Percentiles rank a stretch among this genome's conserved stretches.
phyloP scores from a whole-genome alignment of 257 asterid species.

The Rhazya stricta region DNA sequence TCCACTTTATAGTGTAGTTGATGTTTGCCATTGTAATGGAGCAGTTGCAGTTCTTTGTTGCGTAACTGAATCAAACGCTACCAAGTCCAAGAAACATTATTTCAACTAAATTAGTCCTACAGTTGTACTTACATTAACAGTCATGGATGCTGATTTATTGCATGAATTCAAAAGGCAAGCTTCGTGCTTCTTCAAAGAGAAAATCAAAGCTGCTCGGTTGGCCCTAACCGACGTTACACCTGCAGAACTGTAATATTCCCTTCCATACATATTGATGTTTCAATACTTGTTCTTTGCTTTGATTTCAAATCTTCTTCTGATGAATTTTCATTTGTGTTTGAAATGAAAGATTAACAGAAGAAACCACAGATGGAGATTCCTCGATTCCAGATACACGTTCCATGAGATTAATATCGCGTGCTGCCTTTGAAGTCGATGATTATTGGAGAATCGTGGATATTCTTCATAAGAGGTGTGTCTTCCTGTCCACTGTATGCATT shows the following conservation, averaged over 20 bases:
- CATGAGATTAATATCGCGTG: conserved; percentile 70
- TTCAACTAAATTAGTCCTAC: neutral
- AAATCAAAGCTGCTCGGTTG: conserved; percentile 76
- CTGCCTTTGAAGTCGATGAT: conserved; percentile 89
- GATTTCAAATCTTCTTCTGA: neutral
- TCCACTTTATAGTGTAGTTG: conserved; percentile 34
- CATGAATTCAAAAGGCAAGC: conserved; percentile 79
- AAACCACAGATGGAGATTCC: conserved; percentile 59
- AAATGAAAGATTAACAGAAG: conserved; percentile 61
- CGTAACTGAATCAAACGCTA: conserved; percentile 19
- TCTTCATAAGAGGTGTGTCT: conserved; percentile 52
- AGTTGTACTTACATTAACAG: neutral
- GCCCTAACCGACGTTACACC: conserved; percentile 75
- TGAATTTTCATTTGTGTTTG: neutral
- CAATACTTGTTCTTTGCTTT: neutral
- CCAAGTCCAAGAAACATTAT: neutral
- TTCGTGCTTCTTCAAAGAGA: conserved; percentile 72
- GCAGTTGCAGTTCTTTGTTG: conserved; percentile 46
- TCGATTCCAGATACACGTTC: conserved; percentile 46
- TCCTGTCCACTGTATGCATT: neutral
- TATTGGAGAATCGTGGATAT: conserved; percentile 68
- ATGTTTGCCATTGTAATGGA: conserved; percentile 47
- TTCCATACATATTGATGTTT: neutral
- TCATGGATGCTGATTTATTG: conserved; percentile 37
- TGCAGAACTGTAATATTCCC: conserved; percentile 51